Evolutionary conservation across 164 flowering plant species (phyloP), one percentile per base, ranked within the genome.

Genomic region (Kalanchoe fedtschenkoi): DNA sequence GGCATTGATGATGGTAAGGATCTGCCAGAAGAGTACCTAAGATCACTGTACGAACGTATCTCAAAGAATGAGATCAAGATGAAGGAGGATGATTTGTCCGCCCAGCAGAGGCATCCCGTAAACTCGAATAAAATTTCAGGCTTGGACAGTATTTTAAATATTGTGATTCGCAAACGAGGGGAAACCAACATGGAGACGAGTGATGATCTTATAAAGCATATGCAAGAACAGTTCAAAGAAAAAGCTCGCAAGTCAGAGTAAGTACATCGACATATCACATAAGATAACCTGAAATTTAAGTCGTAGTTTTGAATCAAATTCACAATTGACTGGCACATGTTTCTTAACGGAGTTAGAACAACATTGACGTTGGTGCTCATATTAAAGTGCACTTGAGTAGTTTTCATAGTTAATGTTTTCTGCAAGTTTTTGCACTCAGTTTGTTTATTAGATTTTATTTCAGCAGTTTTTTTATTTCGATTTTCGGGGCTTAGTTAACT

Each of bases 1-100:
- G 97, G 97, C 62, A 91, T 95, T 70, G 99, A 95, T 74, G 97
- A 95, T 76, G 99, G 99, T 26, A 91, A 91, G 78, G 97, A 95
- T 81, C 70, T 95, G 42, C 88, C 97, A 57, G 97, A 91, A 69
- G 99, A 89, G 72, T 87, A 84, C 72, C 58, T 91, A 80, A 83
- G 89, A 77, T 87, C 99, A 55, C 79, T 95, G 70, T 95, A 68
- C 78, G 96, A 89, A 43, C 68, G 99, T 34, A 89, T 95, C 74
- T 78, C 96, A 33, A 79, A 77, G 70, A 89, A 85, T 83, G 99
- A 95, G 77, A 95, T 91, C 54, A 95, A 91, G 74, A 84, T 95
- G 97, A 91, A 95, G 70, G 99, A 86, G 24, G 89, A 87, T 71
- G 86, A 87, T 60, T 73, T 91, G 65, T 78, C 82, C 70, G 43